Evolutionary conservation across 2,329 filamentous ascomycete genomes (phyloP).

Genomic region (Periconia digitata): DNA sequence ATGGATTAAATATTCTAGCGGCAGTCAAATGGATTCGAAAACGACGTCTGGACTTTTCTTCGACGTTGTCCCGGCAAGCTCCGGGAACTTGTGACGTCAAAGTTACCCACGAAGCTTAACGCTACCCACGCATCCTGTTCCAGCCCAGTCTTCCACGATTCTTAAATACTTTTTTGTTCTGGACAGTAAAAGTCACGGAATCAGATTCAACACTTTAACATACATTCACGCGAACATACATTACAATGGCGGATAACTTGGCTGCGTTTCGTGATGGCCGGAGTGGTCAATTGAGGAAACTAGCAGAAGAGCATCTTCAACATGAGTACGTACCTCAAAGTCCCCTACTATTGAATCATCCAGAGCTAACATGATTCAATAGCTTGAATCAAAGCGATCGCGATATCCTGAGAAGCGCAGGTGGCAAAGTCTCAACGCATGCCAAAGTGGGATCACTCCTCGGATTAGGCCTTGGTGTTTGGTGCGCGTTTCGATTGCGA

Average conservation of each 20-base stretch:
- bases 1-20: too few species aligned
- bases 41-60: too few species aligned
- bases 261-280: conserved; percentile 33
- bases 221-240: too few species aligned
- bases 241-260: conserved; percentile 33
- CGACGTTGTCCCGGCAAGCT: too few species aligned
- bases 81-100: too few species aligned
- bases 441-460: conserved; percentile 61
- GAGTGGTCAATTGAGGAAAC: conserved; percentile 29
- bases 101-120: too few species aligned
- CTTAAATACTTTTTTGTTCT: too few species aligned
- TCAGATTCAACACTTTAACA: too few species aligned
- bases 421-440: conserved; percentile 56
- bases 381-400: conserved; percentile 60
- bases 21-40: too few species aligned
- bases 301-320: conserved; percentile 36
- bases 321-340: conserved; percentile 31
- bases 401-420: conserved; percentile 58
- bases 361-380: conserved; percentile 4
- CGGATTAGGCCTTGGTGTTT: conserved; percentile 61
- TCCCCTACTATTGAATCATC: background rate
- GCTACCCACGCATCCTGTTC: too few species aligned
- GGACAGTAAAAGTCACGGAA: too few species aligned
- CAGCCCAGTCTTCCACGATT: too few species aligned
- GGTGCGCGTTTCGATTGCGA: conserved; percentile 57